phyloP scores from a whole-genome alignment of 2,329 filamentous ascomycete species.

The Paraconiothyrium sp. region DNA sequence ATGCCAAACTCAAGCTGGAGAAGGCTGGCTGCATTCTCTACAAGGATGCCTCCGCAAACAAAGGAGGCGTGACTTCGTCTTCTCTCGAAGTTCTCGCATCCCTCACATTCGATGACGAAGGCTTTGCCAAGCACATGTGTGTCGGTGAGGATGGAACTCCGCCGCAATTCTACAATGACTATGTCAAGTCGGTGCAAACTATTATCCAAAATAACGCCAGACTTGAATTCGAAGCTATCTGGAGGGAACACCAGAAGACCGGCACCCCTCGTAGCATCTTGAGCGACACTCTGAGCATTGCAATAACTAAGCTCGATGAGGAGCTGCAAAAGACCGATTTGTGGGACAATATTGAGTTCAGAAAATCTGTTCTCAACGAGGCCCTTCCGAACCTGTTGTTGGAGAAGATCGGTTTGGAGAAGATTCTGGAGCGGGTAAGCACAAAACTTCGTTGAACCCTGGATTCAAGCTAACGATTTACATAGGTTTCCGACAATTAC shows the following conservation, averaged over 20 bases:
- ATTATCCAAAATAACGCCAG: constrained; percentile 91
- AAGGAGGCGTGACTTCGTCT: constrained; percentile 96
- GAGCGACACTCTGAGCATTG: constrained; percentile 87
- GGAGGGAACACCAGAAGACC: constrained; percentile 89
- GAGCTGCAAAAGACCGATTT: constrained; percentile 93
- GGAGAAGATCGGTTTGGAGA: constrained; percentile 89
- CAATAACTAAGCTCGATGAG: constrained; percentile 96
- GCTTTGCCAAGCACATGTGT: constrained; percentile 95
- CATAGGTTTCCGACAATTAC: constrained; percentile 85
- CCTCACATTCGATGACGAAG: constrained; percentile 88
- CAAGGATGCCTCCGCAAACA: constrained; percentile 99
- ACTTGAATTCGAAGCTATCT: constrained; percentile 97
- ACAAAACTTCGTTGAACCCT: background rate
- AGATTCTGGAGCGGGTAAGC: constrained; percentile 79
- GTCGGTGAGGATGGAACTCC: constrained; percentile 77
- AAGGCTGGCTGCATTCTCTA: constrained; percentile 93
- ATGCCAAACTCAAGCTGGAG: constrained; percentile 94
- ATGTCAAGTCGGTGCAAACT: constrained; percentile 90
- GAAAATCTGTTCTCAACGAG: constrained; percentile 80
- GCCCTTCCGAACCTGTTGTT: constrained; percentile 86
- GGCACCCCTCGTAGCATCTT: constrained; percentile 83
- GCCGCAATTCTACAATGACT: constrained; percentile 90
- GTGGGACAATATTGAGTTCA: constrained; percentile 84
- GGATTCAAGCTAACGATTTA: constrained; percentile 28
- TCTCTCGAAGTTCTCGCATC: constrained; percentile 96